Conservation (phyloP, 192 early-diverging fungal genomes). For the Gonapodya prolifera region DNA sequence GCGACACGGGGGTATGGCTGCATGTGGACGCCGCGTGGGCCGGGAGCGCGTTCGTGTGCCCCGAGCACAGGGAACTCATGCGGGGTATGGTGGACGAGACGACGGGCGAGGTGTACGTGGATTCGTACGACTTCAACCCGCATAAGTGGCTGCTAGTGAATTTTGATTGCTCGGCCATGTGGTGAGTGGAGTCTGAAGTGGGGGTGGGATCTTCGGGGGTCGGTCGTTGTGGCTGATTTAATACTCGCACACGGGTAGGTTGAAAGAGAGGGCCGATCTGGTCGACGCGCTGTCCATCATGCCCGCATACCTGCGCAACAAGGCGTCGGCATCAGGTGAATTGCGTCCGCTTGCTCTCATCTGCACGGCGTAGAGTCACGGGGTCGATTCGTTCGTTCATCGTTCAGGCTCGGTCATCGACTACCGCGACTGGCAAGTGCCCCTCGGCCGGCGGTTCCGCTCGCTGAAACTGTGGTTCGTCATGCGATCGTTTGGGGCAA, state of each 20-base stretch:
- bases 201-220: constrained; percentile 7
- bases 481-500: constrained; percentile 38
- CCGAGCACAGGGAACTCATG: constrained; percentile 35
- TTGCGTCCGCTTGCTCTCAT: background rate
- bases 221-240: no score
- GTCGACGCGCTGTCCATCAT: constrained; percentile 35
- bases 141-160: constrained; percentile 55
- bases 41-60: constrained; percentile 38
- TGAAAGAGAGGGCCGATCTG: constrained; percentile 28
- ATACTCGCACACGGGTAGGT: background rate
- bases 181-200: constrained; percentile 18
- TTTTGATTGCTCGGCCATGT: constrained; percentile 51
- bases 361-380: background rate
- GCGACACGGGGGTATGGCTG: constrained; percentile 32
- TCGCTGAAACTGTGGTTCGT: constrained; percentile 55
- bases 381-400: background rate
- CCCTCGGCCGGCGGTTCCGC: constrained; percentile 43
- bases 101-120: constrained; percentile 7
- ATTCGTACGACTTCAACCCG: constrained; percentile 48
- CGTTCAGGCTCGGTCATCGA: constrained; percentile 27
- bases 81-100: constrained; percentile 24
- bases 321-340: constrained; percentile 6
- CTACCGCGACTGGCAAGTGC: constrained; percentile 43
- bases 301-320: constrained; percentile 32
- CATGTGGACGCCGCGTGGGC: constrained; percentile 59